Evolutionary conservation across 345 rosid genomes (phyloP).

Genomic region (Ceriops zippeliana): DNA sequence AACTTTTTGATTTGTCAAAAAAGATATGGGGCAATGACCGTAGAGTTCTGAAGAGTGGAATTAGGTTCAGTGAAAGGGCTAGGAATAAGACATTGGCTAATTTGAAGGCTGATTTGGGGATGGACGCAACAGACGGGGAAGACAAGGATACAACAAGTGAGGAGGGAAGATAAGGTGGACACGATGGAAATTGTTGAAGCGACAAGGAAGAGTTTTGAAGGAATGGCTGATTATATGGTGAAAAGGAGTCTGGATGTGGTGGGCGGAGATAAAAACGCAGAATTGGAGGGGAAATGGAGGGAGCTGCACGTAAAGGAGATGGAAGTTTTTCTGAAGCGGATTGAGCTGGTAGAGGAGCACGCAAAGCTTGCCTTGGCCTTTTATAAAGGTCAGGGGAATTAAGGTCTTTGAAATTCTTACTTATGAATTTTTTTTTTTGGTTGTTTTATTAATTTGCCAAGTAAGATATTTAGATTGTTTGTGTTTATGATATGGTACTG

Average conservation of each 20-base stretch:
- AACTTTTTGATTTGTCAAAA: constrained; percentile 25
- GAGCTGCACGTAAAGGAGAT: constrained; percentile 25
- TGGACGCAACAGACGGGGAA: background rate
- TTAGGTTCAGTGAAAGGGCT: background rate
- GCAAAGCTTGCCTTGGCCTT: constrained; percentile 20
- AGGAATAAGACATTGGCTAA: background rate
- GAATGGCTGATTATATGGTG: constrained; percentile 18
- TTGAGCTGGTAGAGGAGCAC: constrained; percentile 17
- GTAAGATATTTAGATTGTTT: no score
- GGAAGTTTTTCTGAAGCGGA: constrained; percentile 22
- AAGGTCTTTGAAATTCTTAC: background rate
- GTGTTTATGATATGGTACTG: no score
- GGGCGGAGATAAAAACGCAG: constrained; percentile 11
- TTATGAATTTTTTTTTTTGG: no score
- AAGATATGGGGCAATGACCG: constrained; percentile 27
- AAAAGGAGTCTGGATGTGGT: constrained; percentile 12
- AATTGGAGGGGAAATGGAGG: constrained; percentile 28
- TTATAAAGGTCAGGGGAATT: constrained; percentile 3
- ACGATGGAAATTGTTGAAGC: background rate
- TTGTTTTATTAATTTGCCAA: no score
- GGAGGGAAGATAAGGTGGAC: background rate
- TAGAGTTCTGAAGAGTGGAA: background rate
- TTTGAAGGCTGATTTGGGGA: constrained; percentile 9
- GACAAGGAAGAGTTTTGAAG: background rate
- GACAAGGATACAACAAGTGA: no score